Conservation (phyloP, 1,284 basidiomycete species). For the Leccinum fallax region DNA sequence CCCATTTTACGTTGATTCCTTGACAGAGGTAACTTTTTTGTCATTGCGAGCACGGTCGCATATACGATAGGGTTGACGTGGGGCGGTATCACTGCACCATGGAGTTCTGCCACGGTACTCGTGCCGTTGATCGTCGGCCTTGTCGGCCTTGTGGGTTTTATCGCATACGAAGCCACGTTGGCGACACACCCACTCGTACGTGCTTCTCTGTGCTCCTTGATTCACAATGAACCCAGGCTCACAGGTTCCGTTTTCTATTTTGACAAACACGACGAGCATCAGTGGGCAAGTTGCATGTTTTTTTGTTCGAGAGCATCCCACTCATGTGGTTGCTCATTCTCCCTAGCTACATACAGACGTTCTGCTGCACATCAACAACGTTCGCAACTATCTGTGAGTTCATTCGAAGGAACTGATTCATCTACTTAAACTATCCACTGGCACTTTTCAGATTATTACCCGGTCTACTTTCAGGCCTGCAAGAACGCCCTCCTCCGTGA, state of each 20-base stretch:
- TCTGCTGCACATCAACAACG: slow-evolving; percentile 13
- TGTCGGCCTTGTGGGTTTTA: slow-evolving; percentile 26
- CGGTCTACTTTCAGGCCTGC: slow-evolving; percentile 25
- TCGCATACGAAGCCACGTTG: slow-evolving; percentile 15
- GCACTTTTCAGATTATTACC: slow-evolving; percentile 17
- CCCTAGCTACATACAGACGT: slow-evolving; percentile 23
- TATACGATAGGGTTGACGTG: slow-evolving; percentile 18
- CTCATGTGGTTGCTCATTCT: neutral
- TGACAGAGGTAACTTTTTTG: slow-evolving; percentile 14
- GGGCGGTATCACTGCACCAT: slow-evolving; percentile 32
- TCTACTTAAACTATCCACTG: too few relatives aligned
- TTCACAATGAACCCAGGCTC: neutral
- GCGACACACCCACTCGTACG: slow-evolving; percentile 21
- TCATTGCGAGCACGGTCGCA: slow-evolving; percentile 14
- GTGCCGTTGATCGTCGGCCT: slow-evolving; percentile 46
- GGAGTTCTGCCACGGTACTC: slow-evolving; percentile 44
- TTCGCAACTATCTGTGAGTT: slow-evolving; percentile 16
- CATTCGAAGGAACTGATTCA: neutral
- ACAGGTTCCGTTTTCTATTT: slow-evolving; percentile 16
- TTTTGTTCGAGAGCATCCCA: neutral
- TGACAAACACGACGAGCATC: slow-evolving; percentile 16
- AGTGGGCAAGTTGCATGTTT: slow-evolving; percentile 14
- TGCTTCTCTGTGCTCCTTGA: neutral
- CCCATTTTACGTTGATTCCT: neutral
- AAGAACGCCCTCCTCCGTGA: slow-evolving; percentile 8